phyloP scores from a whole-genome alignment of 2,329 filamentous ascomycete species.

The Exophiala bonariae region DNA sequence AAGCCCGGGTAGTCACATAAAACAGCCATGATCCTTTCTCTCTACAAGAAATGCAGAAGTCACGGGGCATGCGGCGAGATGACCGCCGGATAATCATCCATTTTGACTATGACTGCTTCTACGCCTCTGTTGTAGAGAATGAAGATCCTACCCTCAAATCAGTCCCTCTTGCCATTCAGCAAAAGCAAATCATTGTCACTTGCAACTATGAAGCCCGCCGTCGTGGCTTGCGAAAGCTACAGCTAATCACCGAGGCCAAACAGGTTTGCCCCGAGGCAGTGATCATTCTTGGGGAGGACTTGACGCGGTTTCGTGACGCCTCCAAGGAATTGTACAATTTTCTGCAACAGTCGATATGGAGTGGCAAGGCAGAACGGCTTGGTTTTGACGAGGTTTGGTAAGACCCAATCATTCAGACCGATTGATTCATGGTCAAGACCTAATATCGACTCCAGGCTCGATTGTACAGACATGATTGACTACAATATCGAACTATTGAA shows the following conservation, averaged over 20 bases:
- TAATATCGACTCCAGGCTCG: slow-evolving; percentile 52
- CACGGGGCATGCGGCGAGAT: slow-evolving; percentile 45
- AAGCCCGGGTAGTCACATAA: not conserved
- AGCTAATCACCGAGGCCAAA: slow-evolving; percentile 79
- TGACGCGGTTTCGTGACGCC: slow-evolving; percentile 79
- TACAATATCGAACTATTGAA: slow-evolving; percentile 79
- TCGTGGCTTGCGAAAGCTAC: slow-evolving; percentile 69
- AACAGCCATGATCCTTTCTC: slow-evolving; percentile 15
- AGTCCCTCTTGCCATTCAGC: slow-evolving; percentile 78
- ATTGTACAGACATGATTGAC: slow-evolving; percentile 81
- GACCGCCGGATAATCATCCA: slow-evolving; percentile 74
- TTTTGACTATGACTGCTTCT: slow-evolving; percentile 78
- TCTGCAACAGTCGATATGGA: slow-evolving; percentile 75
- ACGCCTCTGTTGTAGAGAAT: slow-evolving; percentile 85
- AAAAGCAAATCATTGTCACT: slow-evolving; percentile 90
- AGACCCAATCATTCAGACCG: slow-evolving; percentile 29
- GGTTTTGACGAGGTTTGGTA: slow-evolving; percentile 87
- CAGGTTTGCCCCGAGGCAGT: slow-evolving; percentile 79
- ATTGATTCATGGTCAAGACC: not conserved
- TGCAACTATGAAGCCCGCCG: slow-evolving; percentile 90
- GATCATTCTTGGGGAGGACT: slow-evolving; percentile 81
- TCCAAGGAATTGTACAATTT: slow-evolving; percentile 79
- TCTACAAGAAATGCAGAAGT: slow-evolving; percentile 28
- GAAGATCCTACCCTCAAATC: slow-evolving; percentile 72
- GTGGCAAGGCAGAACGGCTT: slow-evolving; percentile 71